Percentiles rank a stretch among this genome's conserved stretches.
phyloP scores from a whole-genome alignment of 179 eudicot genomes.

The Drosera spatulata region DNA sequence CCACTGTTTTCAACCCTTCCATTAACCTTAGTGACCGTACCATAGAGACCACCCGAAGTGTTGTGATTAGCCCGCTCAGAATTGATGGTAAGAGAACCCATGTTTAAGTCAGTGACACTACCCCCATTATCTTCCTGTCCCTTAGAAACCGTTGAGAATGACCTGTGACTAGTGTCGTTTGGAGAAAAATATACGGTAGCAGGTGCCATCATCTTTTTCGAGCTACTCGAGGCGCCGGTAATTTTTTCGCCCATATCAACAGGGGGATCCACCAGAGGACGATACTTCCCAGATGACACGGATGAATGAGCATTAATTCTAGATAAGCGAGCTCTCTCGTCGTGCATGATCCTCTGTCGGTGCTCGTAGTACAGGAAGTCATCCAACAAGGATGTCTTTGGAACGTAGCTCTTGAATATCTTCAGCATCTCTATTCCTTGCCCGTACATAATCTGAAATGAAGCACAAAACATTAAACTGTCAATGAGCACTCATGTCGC shows the following conservation, averaged over 20 bases:
- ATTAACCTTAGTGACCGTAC: constrained; percentile 6
- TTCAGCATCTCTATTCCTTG: constrained; percentile 83
- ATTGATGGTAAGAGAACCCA: too few species aligned
- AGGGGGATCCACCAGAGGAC: constrained; percentile 19
- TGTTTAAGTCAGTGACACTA: too few species aligned
- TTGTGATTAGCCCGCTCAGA: too few species aligned
- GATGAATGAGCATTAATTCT: constrained; percentile 31
- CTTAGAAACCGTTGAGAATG: background rate
- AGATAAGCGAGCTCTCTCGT: constrained; percentile 55
- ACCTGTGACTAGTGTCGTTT: constrained; percentile 6
- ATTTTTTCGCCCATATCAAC: constrained; percentile 21
- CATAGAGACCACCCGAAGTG: too few species aligned
- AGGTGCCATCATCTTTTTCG: constrained; percentile 13
- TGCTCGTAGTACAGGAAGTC: constrained; percentile 86
- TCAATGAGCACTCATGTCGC: too few species aligned
- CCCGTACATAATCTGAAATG: constrained; percentile 44
- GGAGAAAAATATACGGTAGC: constrained; percentile 8
- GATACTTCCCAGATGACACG: constrained; percentile 37
- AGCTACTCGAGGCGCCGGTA: constrained; percentile 8
- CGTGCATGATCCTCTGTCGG: constrained; percentile 66
- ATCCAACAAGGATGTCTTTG: constrained; percentile 71
- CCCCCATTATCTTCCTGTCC: too few species aligned
- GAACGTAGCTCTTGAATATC: constrained; percentile 44
- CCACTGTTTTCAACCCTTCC: constrained; percentile 11
- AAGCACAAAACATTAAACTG: background rate